Conservation (phyloP, 495 filamentous ascomycete species). For the Cudoniella acicularis region DNA sequence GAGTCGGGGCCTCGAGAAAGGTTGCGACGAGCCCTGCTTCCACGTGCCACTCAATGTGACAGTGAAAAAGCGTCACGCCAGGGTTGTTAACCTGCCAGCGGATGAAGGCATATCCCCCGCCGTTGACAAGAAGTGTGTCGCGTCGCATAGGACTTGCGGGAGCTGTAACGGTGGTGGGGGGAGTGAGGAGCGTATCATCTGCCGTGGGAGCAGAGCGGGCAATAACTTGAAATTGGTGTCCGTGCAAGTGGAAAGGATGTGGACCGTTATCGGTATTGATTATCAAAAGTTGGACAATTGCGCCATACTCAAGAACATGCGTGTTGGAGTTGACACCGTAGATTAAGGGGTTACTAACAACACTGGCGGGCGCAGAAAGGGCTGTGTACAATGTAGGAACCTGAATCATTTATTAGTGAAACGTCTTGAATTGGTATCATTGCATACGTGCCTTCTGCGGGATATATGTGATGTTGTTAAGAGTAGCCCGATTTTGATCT, state of each 20-base stretch:
- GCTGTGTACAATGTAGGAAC: conserved; percentile 80
- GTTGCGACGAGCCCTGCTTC: conserved; percentile 66
- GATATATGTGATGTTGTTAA: neutral
- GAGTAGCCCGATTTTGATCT: neutral
- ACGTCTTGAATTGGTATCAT: too few relatives aligned
- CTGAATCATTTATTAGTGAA: too few relatives aligned
- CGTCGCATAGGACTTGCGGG: conserved; percentile 43
- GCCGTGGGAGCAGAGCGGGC: conserved; percentile 32
- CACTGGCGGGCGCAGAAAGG: conserved; percentile 52
- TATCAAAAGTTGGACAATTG: conserved; percentile 72
- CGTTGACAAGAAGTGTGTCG: conserved; percentile 51
- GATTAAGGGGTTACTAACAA: conserved; percentile 49
- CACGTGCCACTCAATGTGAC: conserved; percentile 81
- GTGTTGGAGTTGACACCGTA: conserved; percentile 70
- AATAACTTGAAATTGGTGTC: conserved; percentile 76
- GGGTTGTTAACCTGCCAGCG: conserved; percentile 65
- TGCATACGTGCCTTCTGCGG: too few relatives aligned
- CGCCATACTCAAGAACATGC: conserved; percentile 58
- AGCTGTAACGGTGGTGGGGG: conserved; percentile 33
- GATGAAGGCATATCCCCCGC: conserved; percentile 52
- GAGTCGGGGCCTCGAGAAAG: conserved; percentile 59
- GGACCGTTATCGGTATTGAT: conserved; percentile 72
- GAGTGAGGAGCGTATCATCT: neutral
- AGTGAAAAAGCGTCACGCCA: conserved; percentile 78
- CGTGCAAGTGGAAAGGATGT: conserved; percentile 58